Conservation (phyloP, 768 basidiomycete genomes). For the Suillus variegatus region DNA sequence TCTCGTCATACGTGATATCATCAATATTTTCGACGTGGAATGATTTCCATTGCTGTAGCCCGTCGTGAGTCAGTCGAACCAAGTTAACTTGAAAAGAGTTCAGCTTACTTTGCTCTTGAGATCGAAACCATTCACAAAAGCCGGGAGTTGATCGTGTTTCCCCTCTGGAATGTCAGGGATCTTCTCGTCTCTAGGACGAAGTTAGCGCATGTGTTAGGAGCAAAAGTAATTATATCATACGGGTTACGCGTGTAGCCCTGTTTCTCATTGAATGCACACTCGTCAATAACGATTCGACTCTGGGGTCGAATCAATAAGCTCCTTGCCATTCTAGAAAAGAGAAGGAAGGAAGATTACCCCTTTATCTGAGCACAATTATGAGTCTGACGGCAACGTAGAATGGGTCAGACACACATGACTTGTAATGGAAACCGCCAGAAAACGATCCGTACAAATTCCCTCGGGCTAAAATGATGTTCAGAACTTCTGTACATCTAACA, state of each 20-base stretch:
- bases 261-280: background rate
- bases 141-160: slow-evolving; percentile 54
- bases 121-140: slow-evolving; percentile 64
- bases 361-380: slow-evolving; percentile 10
- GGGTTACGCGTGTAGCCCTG: background rate
- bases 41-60: slow-evolving; percentile 44
- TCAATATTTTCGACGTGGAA: slow-evolving; percentile 57
- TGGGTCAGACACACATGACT: slow-evolving; percentile 14
- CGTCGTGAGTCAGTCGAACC: background rate
- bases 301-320: slow-evolving; percentile 46
- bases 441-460: slow-evolving; percentile 14
- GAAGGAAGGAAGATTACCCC: slow-evolving; percentile 20
- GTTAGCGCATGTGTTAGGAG: background rate
- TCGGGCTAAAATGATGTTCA: slow-evolving; percentile 10
- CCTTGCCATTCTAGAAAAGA: slow-evolving; percentile 59
- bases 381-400: background rate
- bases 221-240: background rate
- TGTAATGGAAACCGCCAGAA: slow-evolving; percentile 18
- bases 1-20: slow-evolving; percentile 55
- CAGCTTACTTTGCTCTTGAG: slow-evolving; percentile 47
- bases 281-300: background rate
- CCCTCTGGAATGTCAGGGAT: slow-evolving; percentile 47
- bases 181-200: slow-evolving; percentile 6
- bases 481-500: background rate
- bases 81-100: no score